Conservation (phyloP, 1,139 yeast species). For the Saccharomyces pastorianus region DNA sequence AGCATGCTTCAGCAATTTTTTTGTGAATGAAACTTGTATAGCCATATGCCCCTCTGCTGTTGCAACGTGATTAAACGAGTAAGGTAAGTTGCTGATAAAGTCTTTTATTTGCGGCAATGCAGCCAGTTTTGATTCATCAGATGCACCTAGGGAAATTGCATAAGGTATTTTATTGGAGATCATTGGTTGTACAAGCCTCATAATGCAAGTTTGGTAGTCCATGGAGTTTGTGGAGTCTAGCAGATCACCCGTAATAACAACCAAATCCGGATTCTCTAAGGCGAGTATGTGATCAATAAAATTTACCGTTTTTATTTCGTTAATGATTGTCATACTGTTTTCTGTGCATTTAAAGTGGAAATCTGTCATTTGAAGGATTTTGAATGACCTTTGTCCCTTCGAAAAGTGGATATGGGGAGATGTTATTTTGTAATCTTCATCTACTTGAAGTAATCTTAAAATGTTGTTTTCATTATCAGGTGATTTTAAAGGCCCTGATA, state of each 20-base stretch:
- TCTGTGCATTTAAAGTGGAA: conserved; percentile 65
- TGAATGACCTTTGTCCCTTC: conserved; percentile 34
- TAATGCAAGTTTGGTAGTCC: conserved; percentile 65
- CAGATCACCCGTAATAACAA: conserved; percentile 72
- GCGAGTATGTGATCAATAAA: conserved; percentile 54
- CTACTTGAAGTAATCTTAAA: neutral
- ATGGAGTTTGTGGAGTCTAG: conserved; percentile 44
- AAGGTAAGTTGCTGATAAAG: conserved; percentile 22
- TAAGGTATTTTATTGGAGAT: conserved; percentile 57
- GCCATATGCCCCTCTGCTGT: conserved; percentile 7
- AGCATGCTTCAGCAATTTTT: neutral
- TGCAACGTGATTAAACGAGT: conserved; percentile 10
- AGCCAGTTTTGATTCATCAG: conserved; percentile 22
- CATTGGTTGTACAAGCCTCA: conserved; percentile 64
- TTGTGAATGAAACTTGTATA: neutral
- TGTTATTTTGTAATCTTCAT: neutral
- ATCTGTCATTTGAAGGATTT: conserved; percentile 74
- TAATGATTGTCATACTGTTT: conserved; percentile 8
- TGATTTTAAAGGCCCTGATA: neutral
- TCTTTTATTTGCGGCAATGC: conserved; percentile 17
- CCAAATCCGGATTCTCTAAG: conserved; percentile 64
- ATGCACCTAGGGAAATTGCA: conserved; percentile 61
- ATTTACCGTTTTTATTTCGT: conserved; percentile 40
- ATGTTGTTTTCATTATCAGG: neutral
- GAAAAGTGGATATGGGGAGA: neutral